Percentiles rank a stretch among this genome's conserved stretches.
Evolutionary conservation across 345 rosid genomes (phyloP).

Genomic region (Melaleuca quinquenervia): DNA sequence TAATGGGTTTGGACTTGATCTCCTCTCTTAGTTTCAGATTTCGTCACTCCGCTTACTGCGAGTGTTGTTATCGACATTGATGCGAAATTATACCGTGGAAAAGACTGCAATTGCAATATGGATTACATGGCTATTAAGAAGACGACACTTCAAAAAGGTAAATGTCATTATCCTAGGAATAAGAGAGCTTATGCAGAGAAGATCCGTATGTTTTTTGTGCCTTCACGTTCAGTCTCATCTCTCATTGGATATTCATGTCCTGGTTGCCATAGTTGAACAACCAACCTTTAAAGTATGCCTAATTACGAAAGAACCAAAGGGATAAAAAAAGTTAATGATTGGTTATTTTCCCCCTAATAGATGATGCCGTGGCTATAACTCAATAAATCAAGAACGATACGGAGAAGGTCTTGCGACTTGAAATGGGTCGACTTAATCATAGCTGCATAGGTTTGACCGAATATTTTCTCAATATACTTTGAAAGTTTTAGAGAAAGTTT

Average conservation of each 20-base stretch:
- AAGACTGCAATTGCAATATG: not conserved
- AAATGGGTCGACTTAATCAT: not conserved
- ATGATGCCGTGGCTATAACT: not conserved
- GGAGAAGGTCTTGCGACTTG: not conserved
- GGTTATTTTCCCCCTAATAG: not conserved
- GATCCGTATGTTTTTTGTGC: not conserved
- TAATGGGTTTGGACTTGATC: not conserved
- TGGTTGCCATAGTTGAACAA: not conserved
- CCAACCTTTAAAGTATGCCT: not conserved
- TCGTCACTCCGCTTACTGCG: fast-evolving
- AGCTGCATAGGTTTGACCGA: not conserved
- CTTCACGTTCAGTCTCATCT: not conserved
- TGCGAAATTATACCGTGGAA: not conserved
- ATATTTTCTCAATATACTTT: not conserved
- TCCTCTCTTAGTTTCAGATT: not conserved
- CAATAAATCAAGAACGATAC: not conserved
- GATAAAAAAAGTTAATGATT: not conserved
- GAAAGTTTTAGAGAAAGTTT: not conserved
- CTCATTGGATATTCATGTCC: not conserved
- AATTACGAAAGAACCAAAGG: not conserved
- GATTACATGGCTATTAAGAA: not conserved
- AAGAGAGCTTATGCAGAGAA: not conserved
- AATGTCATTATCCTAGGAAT: not conserved
- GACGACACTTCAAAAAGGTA: not conserved
- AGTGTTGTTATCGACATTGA: not conserved